phyloP scores from a whole-genome alignment of 163 green algal species.

The Trebouxiophyceae sp. region DNA sequence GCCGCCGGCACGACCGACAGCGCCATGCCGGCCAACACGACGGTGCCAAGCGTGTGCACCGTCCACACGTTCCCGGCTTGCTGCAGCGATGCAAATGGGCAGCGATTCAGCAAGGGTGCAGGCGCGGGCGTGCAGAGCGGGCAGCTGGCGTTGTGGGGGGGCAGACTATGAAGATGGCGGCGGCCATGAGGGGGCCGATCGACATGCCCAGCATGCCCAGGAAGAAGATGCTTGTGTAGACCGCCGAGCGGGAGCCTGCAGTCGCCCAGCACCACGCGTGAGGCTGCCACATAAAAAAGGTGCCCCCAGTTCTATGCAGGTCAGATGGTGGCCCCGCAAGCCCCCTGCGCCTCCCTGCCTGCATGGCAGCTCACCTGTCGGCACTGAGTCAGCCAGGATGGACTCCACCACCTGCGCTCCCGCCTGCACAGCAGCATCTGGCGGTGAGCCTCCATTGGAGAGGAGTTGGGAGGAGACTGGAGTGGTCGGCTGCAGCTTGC shows the following conservation, averaged over 20 bases:
- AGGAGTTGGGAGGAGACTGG: too few relatives aligned
- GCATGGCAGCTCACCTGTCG: neutral
- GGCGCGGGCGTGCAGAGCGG: neutral
- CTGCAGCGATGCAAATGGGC: neutral
- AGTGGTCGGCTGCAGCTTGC: neutral
- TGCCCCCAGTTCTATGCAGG: neutral
- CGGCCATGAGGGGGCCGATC: neutral
- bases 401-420: neutral
- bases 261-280: neutral
- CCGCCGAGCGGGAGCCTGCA: neutral
- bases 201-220: neutral
- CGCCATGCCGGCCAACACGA: conserved; percentile 11
- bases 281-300: neutral
- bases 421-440: too few relatives aligned
- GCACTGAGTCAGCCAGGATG: conserved; percentile 5
- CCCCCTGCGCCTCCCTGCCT: neutral
- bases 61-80: conserved; percentile 10
- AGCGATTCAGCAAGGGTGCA: neutral
- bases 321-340: neutral
- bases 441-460: too few relatives aligned
- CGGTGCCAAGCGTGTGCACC: neutral
- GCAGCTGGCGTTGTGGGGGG: neutral
- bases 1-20: conserved; percentile 4
- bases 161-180: neutral
- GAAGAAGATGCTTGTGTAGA: neutral